These are phyloP conservation scores for Penicillium expansum DNA, from an alignment of 2,329 filamentous ascomycete genomes.

Conservation along the genomic window DNA sequence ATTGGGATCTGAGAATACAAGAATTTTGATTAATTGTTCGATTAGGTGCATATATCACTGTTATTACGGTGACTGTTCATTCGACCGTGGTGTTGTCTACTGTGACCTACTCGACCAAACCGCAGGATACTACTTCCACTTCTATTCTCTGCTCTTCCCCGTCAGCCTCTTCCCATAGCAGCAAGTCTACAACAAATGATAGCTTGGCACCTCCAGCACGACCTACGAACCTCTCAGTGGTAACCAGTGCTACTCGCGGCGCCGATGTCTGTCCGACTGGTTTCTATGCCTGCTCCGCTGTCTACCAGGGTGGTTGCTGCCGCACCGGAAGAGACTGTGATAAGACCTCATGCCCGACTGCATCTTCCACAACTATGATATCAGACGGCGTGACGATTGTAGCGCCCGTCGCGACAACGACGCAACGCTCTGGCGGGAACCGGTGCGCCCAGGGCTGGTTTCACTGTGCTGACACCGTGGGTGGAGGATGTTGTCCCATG, in stretches of 20 bases:
- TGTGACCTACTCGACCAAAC: constrained; percentile 31
- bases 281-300: constrained; percentile 86
- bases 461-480: constrained; percentile 61
- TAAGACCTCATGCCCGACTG: constrained; percentile 71
- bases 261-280: constrained; percentile 70
- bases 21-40: not conserved
- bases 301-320: constrained; percentile 80
- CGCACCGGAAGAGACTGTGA: constrained; percentile 82
- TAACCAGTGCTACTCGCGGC: constrained; percentile 32
- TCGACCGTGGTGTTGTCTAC: constrained; percentile 33
- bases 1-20: not conserved
- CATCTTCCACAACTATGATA: constrained; percentile 63
- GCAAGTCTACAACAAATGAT: constrained; percentile 35
- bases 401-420: constrained; percentile 53
- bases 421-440: constrained; percentile 30
- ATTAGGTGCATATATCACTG: constrained; percentile 35
- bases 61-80: constrained; percentile 36
- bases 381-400: constrained; percentile 68
- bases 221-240: constrained; percentile 37
- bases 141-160: constrained; percentile 20
- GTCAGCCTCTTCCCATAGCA: constrained; percentile 30
- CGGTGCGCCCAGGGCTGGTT: constrained; percentile 78
- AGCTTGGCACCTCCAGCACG: constrained; percentile 37
- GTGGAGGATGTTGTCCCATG: constrained; percentile 79
- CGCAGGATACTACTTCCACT: constrained; percentile 12